Conservation (phyloP, 2,329 filamentous ascomycete genomes). For the Claviceps sorghi region DNA sequence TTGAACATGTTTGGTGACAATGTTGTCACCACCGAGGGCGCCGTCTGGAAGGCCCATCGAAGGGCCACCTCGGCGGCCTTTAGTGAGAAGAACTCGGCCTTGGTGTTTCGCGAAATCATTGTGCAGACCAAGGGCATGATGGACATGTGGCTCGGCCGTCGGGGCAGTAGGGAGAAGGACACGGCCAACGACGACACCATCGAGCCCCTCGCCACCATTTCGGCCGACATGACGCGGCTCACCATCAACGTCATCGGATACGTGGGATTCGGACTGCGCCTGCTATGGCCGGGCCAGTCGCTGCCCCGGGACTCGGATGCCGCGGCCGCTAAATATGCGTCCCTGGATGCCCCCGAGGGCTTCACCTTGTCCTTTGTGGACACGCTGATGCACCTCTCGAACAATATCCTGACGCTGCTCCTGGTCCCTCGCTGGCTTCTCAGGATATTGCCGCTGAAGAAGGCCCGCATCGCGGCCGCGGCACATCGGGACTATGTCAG, state of each 20-base stretch:
- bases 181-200: conserved; percentile 7
- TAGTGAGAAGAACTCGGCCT: conserved; percentile 58
- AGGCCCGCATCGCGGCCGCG: conserved; percentile 34
- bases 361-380: conserved; percentile 52
- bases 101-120: conserved; percentile 50
- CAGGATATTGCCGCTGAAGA: conserved; percentile 35
- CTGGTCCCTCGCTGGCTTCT: conserved; percentile 44
- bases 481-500: conserved; percentile 48
- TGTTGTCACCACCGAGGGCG: conserved; percentile 55
- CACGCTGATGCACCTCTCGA: conserved; percentile 45
- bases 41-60: conserved; percentile 56
- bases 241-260: conserved; percentile 44
- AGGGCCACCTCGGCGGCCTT: conserved; percentile 59
- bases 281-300: conserved; percentile 49
- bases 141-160: conserved; percentile 33
- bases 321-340: conserved; percentile 34
- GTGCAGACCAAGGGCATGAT: conserved; percentile 49
- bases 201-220: conserved; percentile 38
- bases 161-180: too few species aligned
- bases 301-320: conserved; percentile 27
- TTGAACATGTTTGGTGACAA: conserved; percentile 49
- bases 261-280: conserved; percentile 53
- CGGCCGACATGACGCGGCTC: conserved; percentile 50
- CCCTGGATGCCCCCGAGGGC: conserved; percentile 30
- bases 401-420: conserved; percentile 48